Evolutionary conservation across 352 stramenopile species (phyloP), one percentile per base, ranked within the genome.

Genomic region (Phytophthora citrophthora): DNA sequence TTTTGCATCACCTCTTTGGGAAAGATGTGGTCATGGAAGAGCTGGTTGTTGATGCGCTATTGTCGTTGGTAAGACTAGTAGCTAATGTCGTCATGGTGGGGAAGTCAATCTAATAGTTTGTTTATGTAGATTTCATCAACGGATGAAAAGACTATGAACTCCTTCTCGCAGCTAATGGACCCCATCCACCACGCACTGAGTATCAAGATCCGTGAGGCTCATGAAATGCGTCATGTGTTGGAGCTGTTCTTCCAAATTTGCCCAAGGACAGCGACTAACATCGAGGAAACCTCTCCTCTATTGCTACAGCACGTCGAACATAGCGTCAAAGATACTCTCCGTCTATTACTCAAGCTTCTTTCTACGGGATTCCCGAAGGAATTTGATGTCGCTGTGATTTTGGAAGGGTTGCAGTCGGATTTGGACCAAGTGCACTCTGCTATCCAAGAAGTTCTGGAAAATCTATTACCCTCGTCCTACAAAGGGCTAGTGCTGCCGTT

Each of bases 361-460:
- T 91, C 88, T 3, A 90, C 83, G 5, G 83, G 81, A 18, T 96
- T 96, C 24, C 88, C 88, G 8, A 87, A 86, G 46, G 84, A 91
- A 24, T 96, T 96, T 47, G 88, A 91, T 49, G 81, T 96, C 8
- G 57, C 77, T 16, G 86, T 96, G 7, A 90, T 96, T 57, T 47
- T 96, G 4, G 86, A 96, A 70, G 86, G 86, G 0, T 49, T 96
- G 5, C 70, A 88, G 40, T 93, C 88, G 1, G 81, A 96, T 61
- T 60, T 84, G 2, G 59, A 61, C 0, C 79, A 96, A 83, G 85
- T 93, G 4, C 80, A 91, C 46, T 88, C 83, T 9, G 87, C 87
- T 1, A 92, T 95, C 23, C 84, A 90, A 72, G 87, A 95, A 50
- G 87, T 95, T 5, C 70, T 95, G 10, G 87, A 95, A 45, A 95